Evolutionary conservation across 345 rosid genomes (phyloP).

Genomic region (Pistacia integerrima): DNA sequence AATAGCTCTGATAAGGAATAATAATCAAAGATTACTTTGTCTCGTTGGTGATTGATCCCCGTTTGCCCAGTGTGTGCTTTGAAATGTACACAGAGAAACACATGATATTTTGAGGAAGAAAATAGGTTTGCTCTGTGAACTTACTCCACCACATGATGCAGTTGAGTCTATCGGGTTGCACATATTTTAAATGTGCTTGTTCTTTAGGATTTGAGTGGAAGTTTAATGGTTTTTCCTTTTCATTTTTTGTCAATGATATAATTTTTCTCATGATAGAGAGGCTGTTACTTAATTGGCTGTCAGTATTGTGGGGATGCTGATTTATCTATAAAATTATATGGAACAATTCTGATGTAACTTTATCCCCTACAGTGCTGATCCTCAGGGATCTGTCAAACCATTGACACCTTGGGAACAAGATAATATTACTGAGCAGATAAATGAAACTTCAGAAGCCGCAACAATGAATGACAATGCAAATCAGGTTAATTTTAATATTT

Average conservation of each 20-base stretch:
- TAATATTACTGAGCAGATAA: slow-evolving; percentile 24
- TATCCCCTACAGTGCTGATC: slow-evolving; percentile 50
- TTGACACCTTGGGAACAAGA: slow-evolving; percentile 36
- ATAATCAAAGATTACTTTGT: not conserved
- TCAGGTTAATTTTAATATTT: slow-evolving; percentile 48
- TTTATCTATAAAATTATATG: not conserved
- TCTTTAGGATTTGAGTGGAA: not conserved
- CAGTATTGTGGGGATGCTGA: not conserved
- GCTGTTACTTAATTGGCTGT: not conserved
- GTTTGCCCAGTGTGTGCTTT: too few species aligned
- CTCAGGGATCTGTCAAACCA: slow-evolving; percentile 43
- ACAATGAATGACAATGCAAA: slow-evolving; percentile 44
- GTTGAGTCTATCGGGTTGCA: not conserved
- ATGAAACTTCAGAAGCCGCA: slow-evolving; percentile 41
- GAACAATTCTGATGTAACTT: not conserved
- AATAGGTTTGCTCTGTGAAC: not conserved
- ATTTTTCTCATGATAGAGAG: not conserved
- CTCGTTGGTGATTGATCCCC: too few species aligned
- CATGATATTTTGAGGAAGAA: not conserved
- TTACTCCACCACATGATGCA: not conserved
- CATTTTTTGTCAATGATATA: not conserved
- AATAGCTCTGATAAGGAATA: not conserved
- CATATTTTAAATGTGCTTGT: not conserved
- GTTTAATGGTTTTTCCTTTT: not conserved
- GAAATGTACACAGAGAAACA: not conserved